phyloP scores from a whole-genome alignment of 139 green algal genomes.

The Chlorella sorokiniana region DNA sequence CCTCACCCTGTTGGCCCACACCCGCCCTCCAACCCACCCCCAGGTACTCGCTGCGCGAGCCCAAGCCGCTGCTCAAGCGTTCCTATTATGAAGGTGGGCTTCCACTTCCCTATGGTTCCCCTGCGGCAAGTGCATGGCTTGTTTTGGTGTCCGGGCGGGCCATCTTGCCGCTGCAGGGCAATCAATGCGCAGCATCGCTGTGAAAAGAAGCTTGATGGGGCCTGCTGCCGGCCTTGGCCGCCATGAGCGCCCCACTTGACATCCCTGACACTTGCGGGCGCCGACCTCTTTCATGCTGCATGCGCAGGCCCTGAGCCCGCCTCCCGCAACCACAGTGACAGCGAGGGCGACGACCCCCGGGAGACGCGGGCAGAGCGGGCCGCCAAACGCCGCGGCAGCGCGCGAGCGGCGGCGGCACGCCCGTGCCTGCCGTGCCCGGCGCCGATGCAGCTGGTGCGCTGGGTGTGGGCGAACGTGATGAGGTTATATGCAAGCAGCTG shows the following conservation, averaged over 20 bases:
- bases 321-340: neutral
- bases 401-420: neutral
- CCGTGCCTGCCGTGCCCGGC: neutral
- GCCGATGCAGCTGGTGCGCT: neutral
- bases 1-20: neutral
- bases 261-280: neutral
- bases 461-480: too few relatives aligned
- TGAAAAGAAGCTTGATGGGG: too few relatives aligned
- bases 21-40: neutral
- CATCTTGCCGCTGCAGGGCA: neutral
- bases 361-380: slow-evolving; percentile 16
- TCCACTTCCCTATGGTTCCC: neutral
- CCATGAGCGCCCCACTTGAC: too few relatives aligned
- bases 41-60: slow-evolving; percentile 24
- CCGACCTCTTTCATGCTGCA: neutral
- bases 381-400: neutral
- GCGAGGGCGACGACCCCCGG: neutral
- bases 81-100: slow-evolving; percentile 18
- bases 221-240: too few relatives aligned
- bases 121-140: neutral
- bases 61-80: slow-evolving; percentile 14
- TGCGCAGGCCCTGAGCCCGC: neutral
- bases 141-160: neutral
- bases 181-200: neutral
- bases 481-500: too few relatives aligned